phyloP scores from a whole-genome alignment of 306 rosid genomes.

The Cicer pinnatifidum region DNA sequence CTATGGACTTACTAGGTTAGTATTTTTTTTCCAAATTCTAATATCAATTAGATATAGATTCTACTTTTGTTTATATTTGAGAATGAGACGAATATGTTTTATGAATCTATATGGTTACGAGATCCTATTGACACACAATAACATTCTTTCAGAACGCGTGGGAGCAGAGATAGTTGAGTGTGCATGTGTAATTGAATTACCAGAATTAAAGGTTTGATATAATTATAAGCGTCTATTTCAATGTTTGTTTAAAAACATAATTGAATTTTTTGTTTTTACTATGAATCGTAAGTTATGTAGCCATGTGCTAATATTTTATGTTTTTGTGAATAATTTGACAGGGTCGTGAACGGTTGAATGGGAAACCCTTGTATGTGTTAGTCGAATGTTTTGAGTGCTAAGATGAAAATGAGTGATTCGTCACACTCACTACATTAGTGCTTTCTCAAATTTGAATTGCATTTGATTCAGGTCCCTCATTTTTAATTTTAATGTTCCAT shows the following conservation, averaged over 20 bases:
- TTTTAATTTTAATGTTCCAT: not conserved
- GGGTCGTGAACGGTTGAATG: constrained; percentile 82
- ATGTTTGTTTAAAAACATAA: not conserved
- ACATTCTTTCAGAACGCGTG: constrained; percentile 63
- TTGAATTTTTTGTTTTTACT: not conserved
- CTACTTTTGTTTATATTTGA: too few relatives aligned
- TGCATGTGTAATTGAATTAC: constrained; percentile 86
- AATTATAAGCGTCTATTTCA: not conserved
- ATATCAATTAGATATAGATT: too few relatives aligned
- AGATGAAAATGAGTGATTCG: not conserved
- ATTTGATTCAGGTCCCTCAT: not conserved
- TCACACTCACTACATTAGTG: not conserved
- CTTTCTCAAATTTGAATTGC: not conserved
- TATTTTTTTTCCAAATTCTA: not conserved
- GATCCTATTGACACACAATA: too few relatives aligned
- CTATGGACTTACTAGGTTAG: constrained; percentile 85
- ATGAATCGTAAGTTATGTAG: too few relatives aligned
- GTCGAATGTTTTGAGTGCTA: constrained; percentile 60
- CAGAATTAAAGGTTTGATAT: constrained; percentile 69
- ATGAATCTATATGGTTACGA: too few relatives aligned
- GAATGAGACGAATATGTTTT: too few relatives aligned
- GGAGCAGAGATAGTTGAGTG: constrained; percentile 95
- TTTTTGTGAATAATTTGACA: constrained; percentile 40
- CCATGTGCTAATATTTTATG: not conserved
- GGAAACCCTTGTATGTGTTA: constrained; percentile 77